Evolutionary conservation across 768 basidiomycete species (phyloP).

Genomic region (Neoboletus brunneissimus): DNA sequence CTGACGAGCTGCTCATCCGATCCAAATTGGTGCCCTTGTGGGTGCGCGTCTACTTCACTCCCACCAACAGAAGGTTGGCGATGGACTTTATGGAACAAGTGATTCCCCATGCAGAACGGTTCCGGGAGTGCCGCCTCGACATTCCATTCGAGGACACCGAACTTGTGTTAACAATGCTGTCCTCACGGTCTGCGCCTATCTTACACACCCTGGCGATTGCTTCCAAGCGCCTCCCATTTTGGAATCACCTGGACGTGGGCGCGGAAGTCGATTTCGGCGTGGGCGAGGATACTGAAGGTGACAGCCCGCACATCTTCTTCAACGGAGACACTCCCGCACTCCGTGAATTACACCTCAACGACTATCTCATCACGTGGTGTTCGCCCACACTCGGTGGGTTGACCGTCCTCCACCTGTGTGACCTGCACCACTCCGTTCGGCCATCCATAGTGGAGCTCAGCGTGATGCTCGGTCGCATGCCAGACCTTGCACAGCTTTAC

Average conservation of each 20-base stretch:
- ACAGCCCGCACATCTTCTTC: neutral
- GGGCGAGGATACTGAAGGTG: neutral
- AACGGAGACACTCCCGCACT: neutral
- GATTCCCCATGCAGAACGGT: neutral
- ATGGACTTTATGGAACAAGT: neutral
- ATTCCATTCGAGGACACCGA: neutral
- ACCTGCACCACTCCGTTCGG: neutral
- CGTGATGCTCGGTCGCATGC: neutral
- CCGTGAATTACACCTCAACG: neutral
- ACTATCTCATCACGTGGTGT: neutral
- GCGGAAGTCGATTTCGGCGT: neutral
- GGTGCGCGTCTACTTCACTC: neutral
- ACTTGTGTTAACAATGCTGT: neutral
- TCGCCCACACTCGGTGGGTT: neutral
- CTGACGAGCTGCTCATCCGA: neutral
- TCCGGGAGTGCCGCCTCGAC: neutral
- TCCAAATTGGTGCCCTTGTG: neutral
- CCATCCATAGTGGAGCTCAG: neutral
- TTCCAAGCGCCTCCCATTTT: neutral
- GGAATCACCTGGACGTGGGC: neutral
- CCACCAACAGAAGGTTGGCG: neutral
- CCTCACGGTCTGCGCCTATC: neutral
- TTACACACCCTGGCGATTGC: neutral
- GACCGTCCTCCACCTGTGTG: neutral
- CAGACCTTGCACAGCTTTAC: neutral